These are phyloP conservation scores for Fagus crenata DNA, from an alignment of 306 rosid genomes.

Conservation along the genomic window DNA sequence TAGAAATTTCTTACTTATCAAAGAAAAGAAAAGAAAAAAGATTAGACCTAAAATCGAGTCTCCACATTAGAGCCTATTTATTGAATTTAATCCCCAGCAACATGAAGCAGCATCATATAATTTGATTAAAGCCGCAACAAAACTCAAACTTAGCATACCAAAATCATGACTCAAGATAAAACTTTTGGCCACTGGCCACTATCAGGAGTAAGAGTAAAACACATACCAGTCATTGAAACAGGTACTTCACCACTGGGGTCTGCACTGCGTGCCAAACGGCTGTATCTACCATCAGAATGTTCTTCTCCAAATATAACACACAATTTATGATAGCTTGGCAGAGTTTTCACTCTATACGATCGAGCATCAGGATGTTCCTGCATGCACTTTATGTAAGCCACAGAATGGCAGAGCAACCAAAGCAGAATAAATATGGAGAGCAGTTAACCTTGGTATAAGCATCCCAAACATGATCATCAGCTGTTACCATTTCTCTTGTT, in stretches of 20 bases:
- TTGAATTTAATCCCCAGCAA: neutral
- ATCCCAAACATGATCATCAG: conserved; percentile 66
- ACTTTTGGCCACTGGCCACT: neutral
- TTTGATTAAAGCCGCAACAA: conserved; percentile 8
- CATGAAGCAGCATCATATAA: neutral
- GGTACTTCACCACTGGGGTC: conserved; percentile 44
- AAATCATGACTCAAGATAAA: neutral
- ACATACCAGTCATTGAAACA: conserved; percentile 42
- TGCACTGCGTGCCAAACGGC: conserved; percentile 47
- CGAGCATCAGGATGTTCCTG: conserved; percentile 78
- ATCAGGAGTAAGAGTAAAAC: conserved; percentile 11
- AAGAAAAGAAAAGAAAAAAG: too few relatives aligned
- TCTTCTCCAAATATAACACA: conserved; percentile 64
- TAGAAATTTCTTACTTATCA: too few relatives aligned
- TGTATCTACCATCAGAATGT: conserved; percentile 50
- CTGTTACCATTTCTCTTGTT: conserved; percentile 64
- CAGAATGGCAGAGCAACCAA: conserved; percentile 26
- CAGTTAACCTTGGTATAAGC: conserved; percentile 55
- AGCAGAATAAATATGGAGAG: conserved; percentile 19
- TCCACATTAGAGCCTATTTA: neutral
- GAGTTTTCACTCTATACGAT: conserved; percentile 71
- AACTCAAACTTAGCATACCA: neutral
- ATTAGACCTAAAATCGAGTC: conserved; percentile 1
- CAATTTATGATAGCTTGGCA: conserved; percentile 63
- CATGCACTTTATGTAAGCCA: conserved; percentile 36